Percentiles rank a stretch among this genome's conserved stretches.
Conservation (phyloP, 2,329 filamentous ascomycete genomes). For the Fusarium mexicanum region DNA sequence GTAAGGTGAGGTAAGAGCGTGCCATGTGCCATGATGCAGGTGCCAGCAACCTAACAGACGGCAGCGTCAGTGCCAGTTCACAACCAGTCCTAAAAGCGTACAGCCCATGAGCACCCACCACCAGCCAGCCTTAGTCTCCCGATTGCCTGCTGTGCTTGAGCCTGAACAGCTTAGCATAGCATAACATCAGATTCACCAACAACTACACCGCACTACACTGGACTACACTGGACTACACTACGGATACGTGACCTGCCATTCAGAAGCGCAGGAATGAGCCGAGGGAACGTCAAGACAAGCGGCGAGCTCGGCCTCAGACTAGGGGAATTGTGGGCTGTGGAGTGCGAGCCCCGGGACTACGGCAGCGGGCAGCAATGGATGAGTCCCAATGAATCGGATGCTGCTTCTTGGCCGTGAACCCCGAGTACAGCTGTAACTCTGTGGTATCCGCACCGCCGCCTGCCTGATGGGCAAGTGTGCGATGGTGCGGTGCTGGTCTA, state of each 20-base stretch:
- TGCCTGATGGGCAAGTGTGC: neutral
- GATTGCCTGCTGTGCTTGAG: neutral
- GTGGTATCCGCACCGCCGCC: conserved; percentile 2
- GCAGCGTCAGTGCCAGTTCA: conserved; percentile 23
- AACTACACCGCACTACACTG: neutral
- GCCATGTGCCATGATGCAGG: conserved; percentile 30
- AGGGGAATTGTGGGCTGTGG: conserved; percentile 34
- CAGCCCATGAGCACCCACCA: conserved; percentile 27
- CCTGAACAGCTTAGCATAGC: conserved; percentile 5
- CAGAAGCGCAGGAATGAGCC: conserved; percentile 30
- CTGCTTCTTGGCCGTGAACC: conserved; percentile 36
- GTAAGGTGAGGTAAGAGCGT: conserved; percentile 24
- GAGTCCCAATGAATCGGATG: conserved; percentile 35
- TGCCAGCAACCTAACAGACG: conserved; percentile 6
- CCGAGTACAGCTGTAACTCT: conserved; percentile 25
- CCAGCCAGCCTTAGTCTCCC: neutral
- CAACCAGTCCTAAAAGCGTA: conserved; percentile 27
- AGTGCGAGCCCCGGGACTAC: conserved; percentile 39
- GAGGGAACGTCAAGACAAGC: conserved; percentile 23
- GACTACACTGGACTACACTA: neutral
- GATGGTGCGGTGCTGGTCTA: conserved; percentile 27
- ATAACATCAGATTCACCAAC: conserved; percentile 13
- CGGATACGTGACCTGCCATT: conserved; percentile 20
- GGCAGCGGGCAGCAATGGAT: conserved; percentile 34
- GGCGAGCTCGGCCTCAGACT: conserved; percentile 27